Conservation (phyloP, 2,329 filamentous ascomycete species). For the Microsporum audouinii region DNA sequence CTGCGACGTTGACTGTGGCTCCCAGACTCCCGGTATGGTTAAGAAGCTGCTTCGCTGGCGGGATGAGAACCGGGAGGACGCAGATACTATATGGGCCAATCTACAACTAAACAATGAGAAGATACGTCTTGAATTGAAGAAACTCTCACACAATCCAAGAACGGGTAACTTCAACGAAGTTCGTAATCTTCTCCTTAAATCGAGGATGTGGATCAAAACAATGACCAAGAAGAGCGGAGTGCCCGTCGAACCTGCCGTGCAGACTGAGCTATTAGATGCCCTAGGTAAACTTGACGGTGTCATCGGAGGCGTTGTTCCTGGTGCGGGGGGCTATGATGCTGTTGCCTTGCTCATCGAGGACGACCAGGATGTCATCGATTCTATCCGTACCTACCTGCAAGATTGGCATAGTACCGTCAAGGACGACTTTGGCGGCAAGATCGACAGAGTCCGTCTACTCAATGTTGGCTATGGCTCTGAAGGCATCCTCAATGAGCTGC, state of each 20-base stretch:
- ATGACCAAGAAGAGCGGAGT: conserved; percentile 68
- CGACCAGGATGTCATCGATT: conserved; percentile 49
- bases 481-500: conserved; percentile 32
- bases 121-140: conserved; percentile 53
- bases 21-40: conserved; percentile 89
- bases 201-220: conserved; percentile 53
- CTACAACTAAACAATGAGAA: conserved; percentile 64
- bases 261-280: conserved; percentile 74
- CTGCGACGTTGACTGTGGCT: conserved; percentile 93
- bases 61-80: conserved; percentile 49
- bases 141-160: conserved; percentile 36
- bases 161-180: conserved; percentile 39
- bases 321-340: conserved; percentile 88
- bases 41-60: conserved; percentile 82
- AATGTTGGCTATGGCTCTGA: conserved; percentile 38
- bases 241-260: conserved; percentile 76
- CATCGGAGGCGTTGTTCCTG: conserved; percentile 82
- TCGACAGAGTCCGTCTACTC: conserved; percentile 35
- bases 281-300: conserved; percentile 63
- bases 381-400: conserved; percentile 51
- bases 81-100: conserved; percentile 59
- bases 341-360: conserved; percentile 70
- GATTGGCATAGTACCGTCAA: conserved; percentile 48
- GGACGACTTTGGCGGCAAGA: conserved; percentile 36
- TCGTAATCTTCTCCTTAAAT: conserved; percentile 40